These are phyloP conservation scores for Coemansia reversa DNA, from an alignment of 192 early-diverging fungal genomes.

Conservation along the genomic window DNA sequence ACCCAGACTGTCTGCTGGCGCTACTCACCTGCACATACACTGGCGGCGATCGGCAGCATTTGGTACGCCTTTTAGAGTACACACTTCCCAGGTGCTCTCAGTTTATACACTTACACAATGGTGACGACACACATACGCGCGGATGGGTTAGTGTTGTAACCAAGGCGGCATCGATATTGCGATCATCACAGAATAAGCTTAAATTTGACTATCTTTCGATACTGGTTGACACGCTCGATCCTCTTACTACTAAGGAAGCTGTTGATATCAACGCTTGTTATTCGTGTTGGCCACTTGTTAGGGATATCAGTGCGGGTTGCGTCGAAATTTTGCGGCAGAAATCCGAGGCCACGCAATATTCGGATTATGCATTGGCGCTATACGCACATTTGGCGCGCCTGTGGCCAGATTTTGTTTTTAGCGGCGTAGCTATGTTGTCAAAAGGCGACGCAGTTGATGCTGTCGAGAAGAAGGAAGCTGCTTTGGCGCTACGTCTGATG, in stretches of 20 bases:
- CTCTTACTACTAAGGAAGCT: conserved; percentile 20
- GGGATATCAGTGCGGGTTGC: conserved; percentile 26
- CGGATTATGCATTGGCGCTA: conserved; percentile 43
- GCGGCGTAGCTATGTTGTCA: not conserved
- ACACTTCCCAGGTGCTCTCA: conserved; percentile 29
- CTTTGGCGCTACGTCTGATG: conserved; percentile 35
- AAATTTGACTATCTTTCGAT: conserved; percentile 35
- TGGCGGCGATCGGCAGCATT: not conserved
- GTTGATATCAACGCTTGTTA: not conserved
- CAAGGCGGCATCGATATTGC: conserved; percentile 11
- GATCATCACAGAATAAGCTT: not conserved
- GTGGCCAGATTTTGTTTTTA: conserved; percentile 34
- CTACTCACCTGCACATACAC: conserved; percentile 2
- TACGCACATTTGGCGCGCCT: conserved; percentile 39
- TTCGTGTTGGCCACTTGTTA: conserved; percentile 8
- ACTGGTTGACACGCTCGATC: conserved; percentile 37
- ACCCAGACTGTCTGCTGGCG: conserved; percentile 5
- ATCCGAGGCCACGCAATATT: conserved; percentile 23
- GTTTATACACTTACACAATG: conserved; percentile 8
- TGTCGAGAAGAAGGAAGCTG: conserved; percentile 8
- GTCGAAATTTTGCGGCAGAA: conserved; percentile 31
- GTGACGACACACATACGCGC: too few species aligned
- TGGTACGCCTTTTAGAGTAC: conserved; percentile 24
- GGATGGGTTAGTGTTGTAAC: conserved; percentile 19
- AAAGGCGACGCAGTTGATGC: not conserved